phyloP scores from a whole-genome alignment of 345 rosid genomes.

The Populus euphratica region DNA sequence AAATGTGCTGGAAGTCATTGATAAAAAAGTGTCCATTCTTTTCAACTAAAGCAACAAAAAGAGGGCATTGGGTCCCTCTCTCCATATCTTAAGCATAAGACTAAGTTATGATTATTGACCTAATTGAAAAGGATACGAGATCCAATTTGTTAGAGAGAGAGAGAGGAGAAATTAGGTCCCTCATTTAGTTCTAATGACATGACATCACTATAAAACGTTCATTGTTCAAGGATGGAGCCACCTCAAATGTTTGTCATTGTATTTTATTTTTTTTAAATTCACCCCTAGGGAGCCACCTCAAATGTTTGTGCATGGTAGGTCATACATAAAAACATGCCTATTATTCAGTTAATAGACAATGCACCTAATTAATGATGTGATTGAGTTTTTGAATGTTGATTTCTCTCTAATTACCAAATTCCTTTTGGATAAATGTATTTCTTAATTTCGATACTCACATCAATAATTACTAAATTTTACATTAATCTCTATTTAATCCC shows the following conservation, averaged over 20 bases:
- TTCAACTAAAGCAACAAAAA: conserved; percentile 3
- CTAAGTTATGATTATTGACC: conserved; percentile 26
- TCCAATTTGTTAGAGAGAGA: background rate
- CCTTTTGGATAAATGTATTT: background rate
- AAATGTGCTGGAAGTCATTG: conserved; percentile 12
- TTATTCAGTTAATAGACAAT: background rate
- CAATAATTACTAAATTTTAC: background rate
- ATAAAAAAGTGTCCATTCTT: conserved; percentile 23
- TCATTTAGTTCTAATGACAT: conserved; percentile 17
- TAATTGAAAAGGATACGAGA: background rate
- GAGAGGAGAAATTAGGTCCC: conserved; percentile 10
- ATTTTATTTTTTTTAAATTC: background rate
- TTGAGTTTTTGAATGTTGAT: background rate
- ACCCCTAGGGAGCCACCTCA: background rate
- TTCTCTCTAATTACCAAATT: background rate
- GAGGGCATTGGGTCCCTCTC: conserved; percentile 9
- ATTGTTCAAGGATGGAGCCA: conserved; percentile 7
- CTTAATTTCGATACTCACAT: background rate
- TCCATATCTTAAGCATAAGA: conserved; percentile 6
- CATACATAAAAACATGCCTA: background rate
- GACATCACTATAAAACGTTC: conserved; percentile 17
- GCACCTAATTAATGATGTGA: background rate
- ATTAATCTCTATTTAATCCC: background rate
- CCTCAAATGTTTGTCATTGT: background rate
- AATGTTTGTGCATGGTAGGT: background rate